These are phyloP conservation scores for Stentor roeselii DNA, from an alignment of 73 alveolate genomes.

Conservation along the genomic window DNA sequence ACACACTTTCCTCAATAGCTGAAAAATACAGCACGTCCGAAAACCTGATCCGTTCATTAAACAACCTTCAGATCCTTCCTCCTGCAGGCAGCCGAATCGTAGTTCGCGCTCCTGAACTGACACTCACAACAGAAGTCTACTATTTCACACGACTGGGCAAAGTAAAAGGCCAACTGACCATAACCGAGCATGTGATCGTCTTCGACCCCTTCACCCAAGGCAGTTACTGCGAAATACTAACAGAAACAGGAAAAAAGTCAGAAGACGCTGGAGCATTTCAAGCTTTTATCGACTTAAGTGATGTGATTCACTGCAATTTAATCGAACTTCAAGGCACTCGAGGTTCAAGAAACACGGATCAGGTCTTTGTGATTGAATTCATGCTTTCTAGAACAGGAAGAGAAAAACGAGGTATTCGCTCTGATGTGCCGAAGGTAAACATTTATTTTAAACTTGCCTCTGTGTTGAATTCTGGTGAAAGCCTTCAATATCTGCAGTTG, in stretches of 20 bases:
- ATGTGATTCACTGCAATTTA: neutral
- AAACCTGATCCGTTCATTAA: too few relatives aligned
- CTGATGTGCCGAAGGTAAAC: neutral
- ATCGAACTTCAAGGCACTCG: slow-evolving; percentile 12
- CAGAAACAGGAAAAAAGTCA: neutral
- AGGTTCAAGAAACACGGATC: neutral
- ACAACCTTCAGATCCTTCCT: too few relatives aligned
- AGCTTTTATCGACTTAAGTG: neutral
- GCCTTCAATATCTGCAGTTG: neutral
- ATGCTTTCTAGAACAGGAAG: neutral
- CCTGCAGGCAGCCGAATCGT: too few relatives aligned
- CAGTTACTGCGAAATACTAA: neutral
- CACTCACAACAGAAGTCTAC: slow-evolving; percentile 7
- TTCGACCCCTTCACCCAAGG: neutral
- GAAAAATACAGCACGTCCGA: too few relatives aligned
- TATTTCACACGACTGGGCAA: neutral
- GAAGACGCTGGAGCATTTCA: neutral
- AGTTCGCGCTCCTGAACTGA: neutral
- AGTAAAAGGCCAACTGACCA: neutral
- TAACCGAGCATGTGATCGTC: slow-evolving; percentile 3
- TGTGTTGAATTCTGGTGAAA: neutral
- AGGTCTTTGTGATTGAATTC: neutral
- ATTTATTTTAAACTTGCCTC: neutral
- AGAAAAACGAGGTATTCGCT: neutral
- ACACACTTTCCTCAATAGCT: too few relatives aligned